Evolutionary conservation across 805 yeast species (phyloP), one percentile per base, ranked within the genome.

Genomic region (Henningerozyma blattae): DNA sequence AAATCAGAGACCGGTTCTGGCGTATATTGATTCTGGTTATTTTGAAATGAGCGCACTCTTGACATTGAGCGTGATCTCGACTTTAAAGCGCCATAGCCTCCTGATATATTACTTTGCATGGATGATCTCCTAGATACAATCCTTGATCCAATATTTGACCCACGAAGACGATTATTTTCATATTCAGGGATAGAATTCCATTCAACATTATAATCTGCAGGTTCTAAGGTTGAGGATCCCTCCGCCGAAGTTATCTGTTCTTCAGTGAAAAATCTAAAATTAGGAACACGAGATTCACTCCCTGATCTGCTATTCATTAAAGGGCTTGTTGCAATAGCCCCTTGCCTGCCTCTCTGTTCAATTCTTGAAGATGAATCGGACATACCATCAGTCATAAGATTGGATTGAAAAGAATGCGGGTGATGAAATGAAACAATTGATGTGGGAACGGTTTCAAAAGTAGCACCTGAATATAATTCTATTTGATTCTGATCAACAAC

Each of bases 181-280:
- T 72, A 68, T 19, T 71, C 48, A 5, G 59, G 60, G 4, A 47
- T 41, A 3, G 54, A 65, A 41, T 81, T 86, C 80, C 91, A 80
- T 44, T 73, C 67, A 6, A 83, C 75, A 48, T 81, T 78, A 47
- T 76, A 81, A 50, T 81, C 91, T 16, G 80, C 70, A 44, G 72
- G 68, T 40, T 76, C 82, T 44, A 78, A 52, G 2, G 89, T 78
- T 2, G 95, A 82, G 1, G 89, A 68, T 31, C 95, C 95, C 34
- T 82, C 91, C 0, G 97, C 96, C 33, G 69, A 65, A 47, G 80
- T 87, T 30, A 89, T 77, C 44, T 85, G 91, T 36, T 81, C 84
- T 4, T 79, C 65, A 9, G 89, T 75, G 57, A 89, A 89, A 53
- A 87, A 89, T 40, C 75, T 70, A 61, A 91, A 89, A 35, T 76